These are phyloP conservation scores for Carpinus fangiana DNA, from an alignment of 306 rosid species.

Conservation along the genomic window DNA sequence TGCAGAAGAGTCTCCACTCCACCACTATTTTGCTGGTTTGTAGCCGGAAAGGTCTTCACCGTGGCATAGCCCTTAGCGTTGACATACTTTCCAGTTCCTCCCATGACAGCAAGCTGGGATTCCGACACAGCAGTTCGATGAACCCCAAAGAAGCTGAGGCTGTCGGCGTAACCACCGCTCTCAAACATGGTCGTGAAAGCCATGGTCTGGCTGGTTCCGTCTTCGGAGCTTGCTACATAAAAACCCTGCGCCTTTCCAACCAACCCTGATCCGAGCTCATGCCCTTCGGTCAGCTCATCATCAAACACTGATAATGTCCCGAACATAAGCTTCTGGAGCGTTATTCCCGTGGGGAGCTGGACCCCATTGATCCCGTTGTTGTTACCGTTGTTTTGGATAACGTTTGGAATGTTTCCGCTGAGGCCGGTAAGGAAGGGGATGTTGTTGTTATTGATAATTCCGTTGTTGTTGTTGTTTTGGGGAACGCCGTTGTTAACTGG, in stretches of 20 bases:
- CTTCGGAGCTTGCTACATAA: conserved; percentile 65
- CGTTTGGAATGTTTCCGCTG: conserved; percentile 47
- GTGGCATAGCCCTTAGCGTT: conserved; percentile 68
- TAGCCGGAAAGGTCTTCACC: conserved; percentile 56
- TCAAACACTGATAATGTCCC: conserved; percentile 83
- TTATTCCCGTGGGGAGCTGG: conserved; percentile 53
- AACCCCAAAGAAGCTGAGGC: conserved; percentile 77
- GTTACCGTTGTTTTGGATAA: conserved; percentile 54
- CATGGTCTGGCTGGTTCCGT: conserved; percentile 75
- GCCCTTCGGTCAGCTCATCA: conserved; percentile 76
- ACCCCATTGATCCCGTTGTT: conserved; percentile 49
- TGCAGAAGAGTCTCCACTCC: conserved; percentile 65
- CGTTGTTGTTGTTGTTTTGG: conserved; percentile 52
- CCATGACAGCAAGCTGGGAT: conserved; percentile 79
- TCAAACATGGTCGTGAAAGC: conserved; percentile 76
- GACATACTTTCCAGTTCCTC: conserved; percentile 76
- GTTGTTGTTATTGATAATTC: conserved; percentile 72
- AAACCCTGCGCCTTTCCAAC: conserved; percentile 83
- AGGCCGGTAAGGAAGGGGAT: conserved; percentile 89
- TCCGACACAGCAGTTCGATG: conserved; percentile 61
- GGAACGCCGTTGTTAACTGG: conserved; percentile 60
- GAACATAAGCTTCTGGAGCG: conserved; percentile 65
- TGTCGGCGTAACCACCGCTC: conserved; percentile 64
- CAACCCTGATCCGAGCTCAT: conserved; percentile 72
- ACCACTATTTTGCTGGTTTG: conserved; percentile 48